A percentile compares a stretch with the other conserved stretches of the same genome.
Evolutionary conservation across 306 rosid genomes (phyloP).

Genomic region (Citrullus mucosospermus): DNA sequence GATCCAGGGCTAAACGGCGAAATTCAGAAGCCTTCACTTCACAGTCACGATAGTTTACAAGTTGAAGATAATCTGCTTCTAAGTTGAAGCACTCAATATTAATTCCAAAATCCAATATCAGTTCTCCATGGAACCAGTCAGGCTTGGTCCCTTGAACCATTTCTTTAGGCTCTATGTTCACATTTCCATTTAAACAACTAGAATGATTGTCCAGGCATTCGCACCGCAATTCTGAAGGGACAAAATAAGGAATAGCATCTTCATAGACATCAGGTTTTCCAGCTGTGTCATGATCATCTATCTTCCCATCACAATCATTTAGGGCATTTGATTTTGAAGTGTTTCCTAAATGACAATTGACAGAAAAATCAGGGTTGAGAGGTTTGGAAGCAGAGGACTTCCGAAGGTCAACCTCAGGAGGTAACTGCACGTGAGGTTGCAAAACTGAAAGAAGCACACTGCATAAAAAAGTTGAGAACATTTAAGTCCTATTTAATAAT

Average conservation of each 20-base stretch:
- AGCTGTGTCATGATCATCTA: conserved; percentile 38
- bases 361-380: conserved; percentile 35
- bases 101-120: conserved; percentile 43
- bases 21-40: conserved; percentile 82
- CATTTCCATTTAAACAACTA: conserved; percentile 29
- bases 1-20: conserved; percentile 65
- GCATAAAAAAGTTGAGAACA: conserved; percentile 18
- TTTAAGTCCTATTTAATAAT: neutral
- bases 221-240: conserved; percentile 49
- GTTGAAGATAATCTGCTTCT: conserved; percentile 82
- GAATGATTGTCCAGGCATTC: conserved; percentile 33
- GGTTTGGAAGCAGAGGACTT: conserved; percentile 30
- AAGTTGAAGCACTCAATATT: conserved; percentile 50
- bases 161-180: conserved; percentile 35
- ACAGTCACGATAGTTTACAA: conserved; percentile 51
- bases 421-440: conserved; percentile 84
- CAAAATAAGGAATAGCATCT: conserved; percentile 61
- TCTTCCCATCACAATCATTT: conserved; percentile 58
- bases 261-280: conserved; percentile 42
- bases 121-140: conserved; percentile 23
- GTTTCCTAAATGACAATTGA: conserved; percentile 26
- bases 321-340: conserved; percentile 39
- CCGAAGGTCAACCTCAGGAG: conserved; percentile 75
- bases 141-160: conserved; percentile 25
- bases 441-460: conserved; percentile 80